Base-by-base conservation (phyloP, 163 green algal species). In the Chlorella variabilis region DNA sequence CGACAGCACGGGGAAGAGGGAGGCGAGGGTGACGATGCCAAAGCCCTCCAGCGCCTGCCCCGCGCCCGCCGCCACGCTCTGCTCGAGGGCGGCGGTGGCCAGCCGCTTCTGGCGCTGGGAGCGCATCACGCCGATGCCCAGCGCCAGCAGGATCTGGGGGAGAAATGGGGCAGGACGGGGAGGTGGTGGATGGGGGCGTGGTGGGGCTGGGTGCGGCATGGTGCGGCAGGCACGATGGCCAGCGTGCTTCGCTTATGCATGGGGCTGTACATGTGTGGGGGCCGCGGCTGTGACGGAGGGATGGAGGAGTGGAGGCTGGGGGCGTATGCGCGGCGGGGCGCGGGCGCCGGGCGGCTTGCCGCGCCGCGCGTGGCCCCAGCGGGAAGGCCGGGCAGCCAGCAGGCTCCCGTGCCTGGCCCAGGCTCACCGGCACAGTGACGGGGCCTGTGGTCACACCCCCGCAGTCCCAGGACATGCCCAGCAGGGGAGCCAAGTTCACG, bases 11-110 rank as follows among this genome's bases (percentile, higher is more conserved):
- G 87, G 87, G 49, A 86, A 82, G 42, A 91, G 33, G 4, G 83
- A 89, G 13, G 87, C 87, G 11, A 91, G 76, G 1, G 87, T 91
- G 11, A 91, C 87, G 1, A 88, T 81, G 31, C 85, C 87, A 87
- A 91, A 91, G 45, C 87, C 87, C 66, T 91, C 87, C 27, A 91
- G 75, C 5, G 85, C 71, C 34, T 90, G 80, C 45, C 87, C 87
- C 81, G 81, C 45, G 51, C 59, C 68, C n/a, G 69, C n/a, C 4
- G 74, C 66, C 31, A 84, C 56, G 36, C 42, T 58, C 21, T 71
- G 51, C 45, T 88, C 75, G 9, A 88, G 45, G 25, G 83, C 86
- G 23, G 76, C 81, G 27, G 76, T 71, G 29, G 79, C 71, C n/a
- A 87, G 73, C 25, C 73, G 38, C 51, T 79, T 77, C 74, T 91